Evolutionary conservation across 345 rosid genomes (phyloP).

Genomic region (Corchorus olitorius): DNA sequence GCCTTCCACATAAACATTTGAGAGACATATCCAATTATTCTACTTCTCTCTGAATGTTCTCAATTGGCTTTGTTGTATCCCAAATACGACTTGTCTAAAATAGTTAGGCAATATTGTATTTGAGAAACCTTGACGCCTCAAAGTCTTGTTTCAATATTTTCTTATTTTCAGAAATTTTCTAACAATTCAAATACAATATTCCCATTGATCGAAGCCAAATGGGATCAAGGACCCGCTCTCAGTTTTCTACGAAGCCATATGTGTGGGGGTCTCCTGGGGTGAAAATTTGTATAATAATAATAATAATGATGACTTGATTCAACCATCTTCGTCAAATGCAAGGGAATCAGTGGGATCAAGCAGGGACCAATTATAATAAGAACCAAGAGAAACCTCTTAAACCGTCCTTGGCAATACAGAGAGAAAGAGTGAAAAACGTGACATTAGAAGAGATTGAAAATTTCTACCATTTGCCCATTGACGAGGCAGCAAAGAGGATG

Average conservation of each 20-base stretch:
- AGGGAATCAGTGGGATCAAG: constrained; percentile 21
- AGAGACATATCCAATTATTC: no score
- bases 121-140: no score
- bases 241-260: constrained; percentile 46
- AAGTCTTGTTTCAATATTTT: no score
- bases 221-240: constrained; percentile 56
- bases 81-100: no score
- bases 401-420: constrained; percentile 49
- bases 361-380: constrained; percentile 26
- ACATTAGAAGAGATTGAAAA: constrained; percentile 37
- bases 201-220: constrained; percentile 34
- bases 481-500: constrained; percentile 47
- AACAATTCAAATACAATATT: constrained; percentile 37
- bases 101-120: no score
- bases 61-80: no score
- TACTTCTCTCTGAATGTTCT: no score
- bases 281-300: constrained; percentile 6
- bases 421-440: constrained; percentile 58
- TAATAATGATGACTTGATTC: constrained; percentile 6
- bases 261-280: constrained; percentile 39
- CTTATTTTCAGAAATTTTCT: no score
- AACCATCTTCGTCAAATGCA: constrained; percentile 24
- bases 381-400: constrained; percentile 15
- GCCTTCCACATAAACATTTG: no score
- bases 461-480: constrained; percentile 56